Percentiles rank a stretch among this genome's conserved stretches.
These are phyloP conservation scores for Paspalum notatum DNA, from an alignment of 176 grass and related monocot genomes.

Conservation along the genomic window DNA sequence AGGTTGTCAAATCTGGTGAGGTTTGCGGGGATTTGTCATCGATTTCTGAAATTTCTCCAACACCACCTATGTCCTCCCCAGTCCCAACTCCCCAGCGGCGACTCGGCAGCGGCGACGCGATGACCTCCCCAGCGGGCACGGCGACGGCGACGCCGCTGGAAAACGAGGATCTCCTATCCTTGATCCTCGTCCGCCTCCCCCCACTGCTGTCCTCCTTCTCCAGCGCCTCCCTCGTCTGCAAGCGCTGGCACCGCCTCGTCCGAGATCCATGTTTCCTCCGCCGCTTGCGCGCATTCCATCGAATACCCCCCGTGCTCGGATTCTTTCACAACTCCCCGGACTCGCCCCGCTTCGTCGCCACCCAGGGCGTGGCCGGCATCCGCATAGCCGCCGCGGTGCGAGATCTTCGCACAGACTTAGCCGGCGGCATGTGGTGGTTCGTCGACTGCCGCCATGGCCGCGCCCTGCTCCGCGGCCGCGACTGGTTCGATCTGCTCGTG, in stretches of 20 bases:
- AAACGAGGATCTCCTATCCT: conserved; percentile 7
- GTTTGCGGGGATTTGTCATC: too few relatives aligned
- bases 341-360: background rate
- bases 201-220: background rate
- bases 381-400: background rate
- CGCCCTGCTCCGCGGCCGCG: conserved; percentile 29
- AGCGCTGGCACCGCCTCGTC: conserved; percentile 1
- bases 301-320: conserved; percentile 28
- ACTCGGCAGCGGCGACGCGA: background rate
- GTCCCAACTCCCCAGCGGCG: too few relatives aligned
- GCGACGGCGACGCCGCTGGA: background rate
- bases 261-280: background rate
- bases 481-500: conserved; percentile 19
- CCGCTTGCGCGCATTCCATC: conserved; percentile 28
- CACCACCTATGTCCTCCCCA: too few relatives aligned
- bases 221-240: conserved; percentile 12
- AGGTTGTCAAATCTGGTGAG: too few relatives aligned
- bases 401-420: background rate
- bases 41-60: too few relatives aligned
- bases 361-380: background rate
- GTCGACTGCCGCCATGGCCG: conserved; percentile 38
- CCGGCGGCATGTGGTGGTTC: conserved; percentile 34
- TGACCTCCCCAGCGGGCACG: background rate
- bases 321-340: conserved; percentile 32
- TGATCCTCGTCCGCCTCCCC: conserved; percentile 27